These are phyloP conservation scores for Myxozyma monticola DNA, from an alignment of 805 yeast species.

Conservation along the genomic window DNA sequence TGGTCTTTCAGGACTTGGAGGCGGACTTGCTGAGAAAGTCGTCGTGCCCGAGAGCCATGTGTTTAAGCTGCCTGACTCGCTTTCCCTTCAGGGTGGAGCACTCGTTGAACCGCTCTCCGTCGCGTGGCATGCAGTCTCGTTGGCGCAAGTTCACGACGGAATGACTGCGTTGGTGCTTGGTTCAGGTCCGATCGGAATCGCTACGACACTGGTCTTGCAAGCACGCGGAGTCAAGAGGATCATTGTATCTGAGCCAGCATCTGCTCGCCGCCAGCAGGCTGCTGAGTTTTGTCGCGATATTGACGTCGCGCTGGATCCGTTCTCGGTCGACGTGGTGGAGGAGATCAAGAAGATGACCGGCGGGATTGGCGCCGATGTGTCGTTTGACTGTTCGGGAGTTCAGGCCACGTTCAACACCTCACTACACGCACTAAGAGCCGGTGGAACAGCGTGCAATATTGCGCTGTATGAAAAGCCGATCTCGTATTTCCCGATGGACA, in stretches of 20 bases:
- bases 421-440: conserved; percentile 50
- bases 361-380: conserved; percentile 49
- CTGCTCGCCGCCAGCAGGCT: conserved; percentile 46
- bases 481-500: conserved; percentile 54
- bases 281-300: conserved; percentile 41
- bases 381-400: conserved; percentile 59
- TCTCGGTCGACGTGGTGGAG: conserved; percentile 42
- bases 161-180: conserved; percentile 53
- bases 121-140: conserved; percentile 58
- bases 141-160: conserved; percentile 45
- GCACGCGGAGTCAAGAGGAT: conserved; percentile 48
- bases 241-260: conserved; percentile 54
- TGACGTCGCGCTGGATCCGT: conserved; percentile 50
- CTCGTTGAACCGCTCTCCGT: conserved; percentile 60
- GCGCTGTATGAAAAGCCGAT: conserved; percentile 62
- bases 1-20: conserved; percentile 59
- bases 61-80: conserved; percentile 45
- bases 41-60: conserved; percentile 46
- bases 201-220: conserved; percentile 51
- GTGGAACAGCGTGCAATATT: conserved; percentile 62
- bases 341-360: conserved; percentile 41
- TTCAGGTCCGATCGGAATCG: conserved; percentile 57
- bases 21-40: conserved; percentile 54
- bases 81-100: conserved; percentile 51
- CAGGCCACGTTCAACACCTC: conserved; percentile 55